Evolutionary conservation across 306 rosid species (phyloP).

Genomic region (Prunus persica): DNA sequence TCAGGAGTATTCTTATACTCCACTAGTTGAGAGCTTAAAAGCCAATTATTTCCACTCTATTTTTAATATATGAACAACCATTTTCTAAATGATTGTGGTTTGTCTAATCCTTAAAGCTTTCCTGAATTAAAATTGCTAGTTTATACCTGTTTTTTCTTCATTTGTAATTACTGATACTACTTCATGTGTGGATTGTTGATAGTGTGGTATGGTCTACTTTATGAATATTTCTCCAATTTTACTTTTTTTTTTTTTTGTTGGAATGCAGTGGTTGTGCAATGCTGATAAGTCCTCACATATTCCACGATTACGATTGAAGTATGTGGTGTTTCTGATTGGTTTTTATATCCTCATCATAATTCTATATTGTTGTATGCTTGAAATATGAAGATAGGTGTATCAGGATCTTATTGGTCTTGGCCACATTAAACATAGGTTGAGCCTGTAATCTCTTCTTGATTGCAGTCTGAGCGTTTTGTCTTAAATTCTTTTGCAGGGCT

Average conservation of each 20-base stretch:
- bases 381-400: not conserved
- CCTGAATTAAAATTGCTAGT: not conserved
- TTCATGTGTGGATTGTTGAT: not conserved
- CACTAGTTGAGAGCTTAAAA: not conserved
- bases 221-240: not conserved
- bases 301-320: conserved; percentile 85
- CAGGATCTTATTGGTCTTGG: not conserved
- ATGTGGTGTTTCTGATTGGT: conserved; percentile 28
- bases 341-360: not conserved
- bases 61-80: not conserved
- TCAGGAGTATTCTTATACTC: not conserved
- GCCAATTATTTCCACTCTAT: not conserved
- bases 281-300: conserved; percentile 91
- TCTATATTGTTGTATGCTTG: not conserved
- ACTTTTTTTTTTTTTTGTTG: not conserved
- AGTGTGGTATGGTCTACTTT: not conserved
- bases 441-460: conserved; percentile 4
- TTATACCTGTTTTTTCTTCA: not conserved
- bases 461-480: not conserved
- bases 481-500: conserved; percentile 48
- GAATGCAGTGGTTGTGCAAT: conserved; percentile 92
- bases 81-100: not conserved
- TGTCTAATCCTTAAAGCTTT: not conserved
- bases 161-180: not conserved
- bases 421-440: conserved; percentile 8